Evolutionary conservation across 1,284 basidiomycete genomes (phyloP), one percentile per base, ranked within the genome.

Genomic region (Tilletia setariae): DNA sequence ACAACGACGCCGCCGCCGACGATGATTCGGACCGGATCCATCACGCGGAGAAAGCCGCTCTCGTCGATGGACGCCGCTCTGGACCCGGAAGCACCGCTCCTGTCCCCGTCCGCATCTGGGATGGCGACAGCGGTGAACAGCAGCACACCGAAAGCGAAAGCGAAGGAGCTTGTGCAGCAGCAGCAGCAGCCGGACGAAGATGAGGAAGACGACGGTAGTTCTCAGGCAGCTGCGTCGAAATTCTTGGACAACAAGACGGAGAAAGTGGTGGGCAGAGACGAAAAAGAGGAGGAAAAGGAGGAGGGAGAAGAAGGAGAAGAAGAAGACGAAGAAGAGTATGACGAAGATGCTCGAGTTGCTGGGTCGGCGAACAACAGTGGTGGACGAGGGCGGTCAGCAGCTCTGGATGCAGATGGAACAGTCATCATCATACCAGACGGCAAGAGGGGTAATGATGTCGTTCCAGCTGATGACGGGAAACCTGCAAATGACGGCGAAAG

Each of bases 281-380:
- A 49, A 23, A 6, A 16, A 49, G 46, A 3, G 46, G 46, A 49
- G 21, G 46, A 49, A 16, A 16, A 49, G 19, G 56, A 61, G 28
- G 56, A 61, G 32, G 56, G 35, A 11, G 30, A 61, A 15, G 56
- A 61, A 61, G 51, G 47, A 23, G 47, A 49, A 49, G 47, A 23
- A 49, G 47, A 19, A 7, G 47, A 49, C n/a, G 47, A 53, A 6
- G 51, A 53, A 1, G 51, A 53, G 11, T 21, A 53, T 2, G 51
- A 56, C 7, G 56, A 61, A 30, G 56, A 61, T 15, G 56, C 28
- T 28, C 28, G 56, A 19, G 56, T 61, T 15, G 28, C 56, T 2
- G 56, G 56, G 0, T 61, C 56, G 15, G 32, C 56, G 25, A 61
- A 61, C 35, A 30, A 25, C 30, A 61, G 56, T 40, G 30, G 35